Evolutionary conservation across 164 flowering plant species (phyloP), one percentile per base, ranked within the genome.

Genomic region (Akebia trifoliata): DNA sequence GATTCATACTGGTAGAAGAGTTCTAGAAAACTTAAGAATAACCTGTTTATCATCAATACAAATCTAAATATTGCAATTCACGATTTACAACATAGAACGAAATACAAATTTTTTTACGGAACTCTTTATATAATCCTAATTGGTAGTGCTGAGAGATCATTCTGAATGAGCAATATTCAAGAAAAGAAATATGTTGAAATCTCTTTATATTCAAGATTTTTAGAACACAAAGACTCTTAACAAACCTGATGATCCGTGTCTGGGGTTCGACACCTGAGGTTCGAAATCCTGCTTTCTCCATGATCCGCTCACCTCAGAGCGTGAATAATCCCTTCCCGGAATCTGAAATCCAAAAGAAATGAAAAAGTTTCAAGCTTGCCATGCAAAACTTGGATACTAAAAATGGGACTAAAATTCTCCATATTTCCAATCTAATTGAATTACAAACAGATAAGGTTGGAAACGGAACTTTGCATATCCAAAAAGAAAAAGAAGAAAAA

Each of bases 181-280:
- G n/a, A n/a, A n/a, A n/a, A n/a, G n/a, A n/a, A n/a, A n/a, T n/a
- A n/a, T n/a, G n/a, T n/a, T n/a, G n/a, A n/a, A n/a, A n/a, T n/a
- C 18, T 39, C 21, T 39, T 4, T 37, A 1, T 11, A 37, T 11
- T 37, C 15, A n/a, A 45, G 0, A 24, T 45, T 10, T 25, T 40
- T 14, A 28, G 3, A 8, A 32, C 17, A 38, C 5, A 56, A 11
- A 40, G 26, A 32, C 15, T 56, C 7, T n/a, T n/a, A n/a, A 48
- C 52, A 45, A 32, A 73, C 77, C 69, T 65, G 67, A 49, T 47
- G 28, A 42, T 34, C 72, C 75, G 46, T 64, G 64, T 54, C 69
- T 69, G 32, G 37, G 32, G 60, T 57, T 69, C 80, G 74, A 75
- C 4, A 28, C 55, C 58, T 71, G 73, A 64, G 58, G 60, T 22